Evolutionary conservation across 192 early-diverging fungal genomes (phyloP).

Genomic region (Mycoemilia scoparia): DNA sequence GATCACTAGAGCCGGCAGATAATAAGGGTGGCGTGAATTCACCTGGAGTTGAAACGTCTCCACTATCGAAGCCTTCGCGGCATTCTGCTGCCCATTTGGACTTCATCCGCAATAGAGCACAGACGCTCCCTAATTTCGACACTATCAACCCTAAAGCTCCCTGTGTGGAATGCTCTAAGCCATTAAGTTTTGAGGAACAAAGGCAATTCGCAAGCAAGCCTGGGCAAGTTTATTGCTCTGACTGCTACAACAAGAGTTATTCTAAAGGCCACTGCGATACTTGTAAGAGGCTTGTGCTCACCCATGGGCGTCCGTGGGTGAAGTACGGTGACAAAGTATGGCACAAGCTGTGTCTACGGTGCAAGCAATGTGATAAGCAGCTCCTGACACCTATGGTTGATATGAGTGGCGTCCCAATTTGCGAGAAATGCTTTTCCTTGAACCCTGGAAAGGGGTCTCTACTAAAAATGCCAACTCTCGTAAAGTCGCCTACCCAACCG

Average conservation of each 20-base stretch:
- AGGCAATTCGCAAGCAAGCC: conserved; percentile 27
- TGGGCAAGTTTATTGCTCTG: conserved; percentile 20
- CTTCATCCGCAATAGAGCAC: conserved; percentile 14
- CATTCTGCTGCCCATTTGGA: conserved; percentile 5
- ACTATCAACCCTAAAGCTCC: neutral
- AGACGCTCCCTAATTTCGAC: conserved; percentile 16
- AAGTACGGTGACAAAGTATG: conserved; percentile 24
- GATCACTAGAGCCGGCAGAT: too few species aligned
- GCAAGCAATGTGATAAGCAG: conserved; percentile 14
- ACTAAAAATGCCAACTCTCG: conserved; percentile 7
- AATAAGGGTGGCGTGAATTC: too few species aligned
- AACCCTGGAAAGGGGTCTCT: neutral
- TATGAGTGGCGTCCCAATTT: conserved; percentile 14
- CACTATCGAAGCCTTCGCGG: neutral
- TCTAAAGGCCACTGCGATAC: conserved; percentile 25
- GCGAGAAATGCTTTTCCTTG: conserved; percentile 25
- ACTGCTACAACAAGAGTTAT: conserved; percentile 30
- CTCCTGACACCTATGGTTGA: conserved; percentile 22
- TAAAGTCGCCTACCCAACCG: neutral
- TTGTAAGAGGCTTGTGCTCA: conserved; percentile 26
- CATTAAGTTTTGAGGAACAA: conserved; percentile 17
- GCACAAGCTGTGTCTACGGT: conserved; percentile 33
- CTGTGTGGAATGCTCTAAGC: conserved; percentile 14
- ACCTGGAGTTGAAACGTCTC: too few species aligned
- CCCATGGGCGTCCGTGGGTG: conserved; percentile 29